Evolutionary conservation across 345 rosid species (phyloP).

Genomic region (Nasturtium officinale): DNA sequence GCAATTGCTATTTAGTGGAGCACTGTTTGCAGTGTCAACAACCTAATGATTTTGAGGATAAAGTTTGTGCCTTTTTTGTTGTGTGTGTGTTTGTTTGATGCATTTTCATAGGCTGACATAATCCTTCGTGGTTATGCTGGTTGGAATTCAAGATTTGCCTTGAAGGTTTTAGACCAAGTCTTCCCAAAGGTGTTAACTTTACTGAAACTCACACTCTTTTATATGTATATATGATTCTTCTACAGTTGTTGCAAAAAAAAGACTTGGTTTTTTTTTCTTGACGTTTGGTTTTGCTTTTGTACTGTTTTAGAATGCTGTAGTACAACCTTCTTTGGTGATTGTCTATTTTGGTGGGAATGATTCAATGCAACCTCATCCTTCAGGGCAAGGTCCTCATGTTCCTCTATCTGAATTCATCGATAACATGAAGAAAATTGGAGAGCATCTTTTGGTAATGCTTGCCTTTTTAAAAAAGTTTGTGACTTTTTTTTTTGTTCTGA

Average conservation of each 20-base stretch:
- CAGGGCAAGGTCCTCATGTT: slow-evolving; percentile 82
- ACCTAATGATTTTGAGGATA: slow-evolving; percentile 29
- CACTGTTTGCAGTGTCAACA: background rate
- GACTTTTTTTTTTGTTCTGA: background rate
- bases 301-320: slow-evolving; percentile 54
- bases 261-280: slow-evolving; percentile 2
- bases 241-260: background rate
- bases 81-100: slow-evolving; percentile 2
- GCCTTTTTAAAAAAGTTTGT: background rate
- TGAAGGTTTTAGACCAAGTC: slow-evolving; percentile 65
- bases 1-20: background rate
- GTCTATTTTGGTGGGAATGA: slow-evolving; percentile 97
- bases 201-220: slow-evolving; percentile 13
- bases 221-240: background rate
- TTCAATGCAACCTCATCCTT: slow-evolving; percentile 63
- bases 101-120: slow-evolving; percentile 65
- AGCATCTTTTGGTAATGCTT: slow-evolving; percentile 70
- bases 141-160: slow-evolving; percentile 83
- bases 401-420: slow-evolving; percentile 69
- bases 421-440: slow-evolving; percentile 78
- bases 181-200: slow-evolving; percentile 69
- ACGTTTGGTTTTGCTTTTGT: background rate
- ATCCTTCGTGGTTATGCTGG: slow-evolving; percentile 79
- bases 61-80: background rate
- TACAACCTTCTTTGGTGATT: slow-evolving; percentile 82